phyloP scores from a whole-genome alignment of 495 filamentous ascomycete genomes.

The Usnea hakonensis region DNA sequence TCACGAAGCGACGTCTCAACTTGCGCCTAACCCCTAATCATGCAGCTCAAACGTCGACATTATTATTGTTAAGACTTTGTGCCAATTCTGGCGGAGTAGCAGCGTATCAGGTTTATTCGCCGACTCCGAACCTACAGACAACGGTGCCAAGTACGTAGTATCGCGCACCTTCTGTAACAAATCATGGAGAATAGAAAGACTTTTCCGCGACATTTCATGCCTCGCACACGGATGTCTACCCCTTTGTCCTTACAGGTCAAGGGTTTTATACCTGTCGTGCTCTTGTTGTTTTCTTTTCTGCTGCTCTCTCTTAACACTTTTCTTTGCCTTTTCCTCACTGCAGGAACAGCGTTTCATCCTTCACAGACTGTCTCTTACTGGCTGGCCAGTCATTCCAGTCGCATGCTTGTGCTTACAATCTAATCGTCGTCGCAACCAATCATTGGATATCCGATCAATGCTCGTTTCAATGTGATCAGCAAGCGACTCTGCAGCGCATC shows the following conservation, averaged over 20 bases:
- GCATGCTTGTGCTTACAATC: neutral
- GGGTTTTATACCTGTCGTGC: neutral
- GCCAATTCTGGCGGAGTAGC: neutral
- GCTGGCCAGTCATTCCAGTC: slow-evolving; percentile 6
- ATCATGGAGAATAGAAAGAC: neutral
- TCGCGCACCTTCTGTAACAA: neutral
- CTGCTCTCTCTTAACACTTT: neutral
- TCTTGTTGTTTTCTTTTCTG: neutral
- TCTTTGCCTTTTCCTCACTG: neutral
- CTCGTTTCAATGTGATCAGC: slow-evolving; percentile 6
- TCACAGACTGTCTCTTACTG: neutral
- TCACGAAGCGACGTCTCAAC: slow-evolving; percentile 2
- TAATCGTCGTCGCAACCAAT: neutral
- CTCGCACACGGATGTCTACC: neutral
- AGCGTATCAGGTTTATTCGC: neutral
- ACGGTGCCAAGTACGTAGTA: neutral
- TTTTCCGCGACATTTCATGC: slow-evolving; percentile 6
- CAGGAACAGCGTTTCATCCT: slow-evolving; percentile 5
- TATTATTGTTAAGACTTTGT: neutral
- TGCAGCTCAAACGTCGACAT: neutral
- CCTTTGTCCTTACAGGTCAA: neutral
- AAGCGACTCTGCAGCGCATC: neutral
- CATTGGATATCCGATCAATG: neutral
- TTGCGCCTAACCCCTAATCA: neutral
- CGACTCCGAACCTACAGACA: neutral